Base-by-base conservation (phyloP, 1,139 yeast species). In the Suhomyces coccinellae region DNA sequence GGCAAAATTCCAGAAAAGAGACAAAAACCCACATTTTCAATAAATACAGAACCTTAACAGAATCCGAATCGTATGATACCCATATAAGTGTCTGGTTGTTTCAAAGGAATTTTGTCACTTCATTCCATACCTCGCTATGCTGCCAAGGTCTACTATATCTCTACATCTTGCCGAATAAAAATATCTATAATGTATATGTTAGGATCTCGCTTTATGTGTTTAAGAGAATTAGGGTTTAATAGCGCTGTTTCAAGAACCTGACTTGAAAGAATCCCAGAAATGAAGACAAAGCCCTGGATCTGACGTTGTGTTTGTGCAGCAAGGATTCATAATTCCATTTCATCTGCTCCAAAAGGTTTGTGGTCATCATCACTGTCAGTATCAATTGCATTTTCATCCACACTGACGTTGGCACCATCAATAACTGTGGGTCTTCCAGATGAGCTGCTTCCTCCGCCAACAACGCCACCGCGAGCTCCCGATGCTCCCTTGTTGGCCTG, bases 271-370 rank as follows among this genome's bases (percentile, higher is more conserved):
- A 17, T 17, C 20, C 6, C 20, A 20, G 24, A 20, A 20, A 20
- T 20, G 24, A 20, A 20, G 5, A 20, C 24, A 20, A 6, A 20
- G 5, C 24, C 24, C 7, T 20, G 24, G 5, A 9, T 9, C 24
- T 20, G 24, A 20, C 24, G 24, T 20, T 20, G 24, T 20, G 24
- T 6, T 4, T 20, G 24, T 20, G 24, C 24, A 20, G 24, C 24
- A 20, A 20, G 24, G 24, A 9, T 10, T 53, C 56, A 82, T 58
- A 83, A 68, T 57, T 84, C 90, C 89, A 84, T 83, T 58, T 82
- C 85, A 44, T 80, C 83, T 13, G 85, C 78, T 11, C 74, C 87
- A 62, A 83, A 82, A 38, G 85, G 88, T 45, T 75, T 77, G 49
- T 79, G 79, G 39, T 71, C 71, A 43, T 66, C 68, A 40, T 67